Evolutionary conservation across 106 monocot genomes (phyloP), one percentile per base, ranked within the genome.

Genomic region (Triglochin maritima): DNA sequence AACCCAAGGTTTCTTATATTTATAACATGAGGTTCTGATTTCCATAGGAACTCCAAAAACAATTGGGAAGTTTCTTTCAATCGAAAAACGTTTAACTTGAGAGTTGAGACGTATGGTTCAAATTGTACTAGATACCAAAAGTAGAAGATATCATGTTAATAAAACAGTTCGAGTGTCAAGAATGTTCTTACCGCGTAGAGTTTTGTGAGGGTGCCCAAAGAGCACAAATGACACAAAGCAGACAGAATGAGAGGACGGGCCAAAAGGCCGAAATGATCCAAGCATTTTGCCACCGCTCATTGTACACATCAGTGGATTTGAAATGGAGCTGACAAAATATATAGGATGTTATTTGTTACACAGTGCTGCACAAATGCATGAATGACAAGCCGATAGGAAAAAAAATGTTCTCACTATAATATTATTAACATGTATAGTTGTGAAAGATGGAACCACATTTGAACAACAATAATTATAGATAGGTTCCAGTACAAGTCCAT

Each of bases 201-300:
- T 83, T 93, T 59, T 88, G 88, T 11, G 92, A 93, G 8, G 92
- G 92, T 9, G 88, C 74, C 92, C 92, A 93, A 29, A 88, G 85
- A 70, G 76, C 72, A 56, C 85, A 88, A 17, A 93, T 83, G 46
- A 88, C 75, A 45, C 81, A 88, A 4, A 93, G 85, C 72, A 93
- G 92, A 47, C 85, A 83, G 50, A 88, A 93, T 46, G 92, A 88
- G 12, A 93, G 76, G 49, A 86, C 85, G 13, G 88, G 85, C 92
- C 92, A 93, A 58, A 88, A 86, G 50, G 88, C 88, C 50, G 88
- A 81, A 72, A 93, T 85, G 13, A 93, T 88, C 88, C 92, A 93
- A 8, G 88, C 92, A 63, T 66, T 83, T 68, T 85, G 85, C 92
- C 92, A 93, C 44, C 74, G 70, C 75, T 85, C 92, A 69, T 83